Evolutionary conservation across 768 basidiomycete species (phyloP).

Genomic region (Symmetrospora coprosmae): DNA sequence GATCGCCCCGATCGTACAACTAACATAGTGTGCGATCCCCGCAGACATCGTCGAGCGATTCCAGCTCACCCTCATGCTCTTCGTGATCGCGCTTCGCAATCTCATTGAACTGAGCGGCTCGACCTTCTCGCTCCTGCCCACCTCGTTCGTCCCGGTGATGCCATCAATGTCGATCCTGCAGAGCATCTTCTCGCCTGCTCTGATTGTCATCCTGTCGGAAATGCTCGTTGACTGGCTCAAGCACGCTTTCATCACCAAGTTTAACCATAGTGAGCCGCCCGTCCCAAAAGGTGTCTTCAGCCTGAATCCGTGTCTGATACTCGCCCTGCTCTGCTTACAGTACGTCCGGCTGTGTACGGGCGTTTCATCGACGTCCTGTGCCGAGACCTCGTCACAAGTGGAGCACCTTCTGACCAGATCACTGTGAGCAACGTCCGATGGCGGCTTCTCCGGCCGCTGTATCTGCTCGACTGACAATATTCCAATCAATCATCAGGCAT

Average conservation of each 20-base stretch:
- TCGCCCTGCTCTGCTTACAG: background rate
- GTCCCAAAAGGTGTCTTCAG: background rate
- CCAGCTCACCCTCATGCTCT: conserved; percentile 75
- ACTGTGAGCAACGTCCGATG: too few relatives aligned
- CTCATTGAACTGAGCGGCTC: conserved; percentile 85
- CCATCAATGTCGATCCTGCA: conserved; percentile 35
- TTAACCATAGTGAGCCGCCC: conserved; percentile 56
- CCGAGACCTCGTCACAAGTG: conserved; percentile 67
- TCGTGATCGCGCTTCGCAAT: conserved; percentile 81
- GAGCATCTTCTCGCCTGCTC: conserved; percentile 82
- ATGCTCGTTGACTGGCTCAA: conserved; percentile 97
- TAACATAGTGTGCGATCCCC: background rate
- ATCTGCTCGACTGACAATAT: too few relatives aligned
- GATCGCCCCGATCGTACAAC: too few relatives aligned
- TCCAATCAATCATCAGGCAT: conserved; percentile 46
- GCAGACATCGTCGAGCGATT: conserved; percentile 95
- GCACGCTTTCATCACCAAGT: conserved; percentile 98
- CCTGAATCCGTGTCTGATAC: background rate
- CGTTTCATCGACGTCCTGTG: conserved; percentile 90
- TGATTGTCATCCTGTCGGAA: conserved; percentile 80
- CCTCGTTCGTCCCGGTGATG: conserved; percentile 33
- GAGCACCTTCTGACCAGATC: too few relatives aligned
- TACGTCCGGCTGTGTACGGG: conserved; percentile 85
- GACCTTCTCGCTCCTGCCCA: conserved; percentile 61
- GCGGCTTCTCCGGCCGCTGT: too few relatives aligned